phyloP scores from a whole-genome alignment of 2,329 filamentous ascomycete species.

The Pseudocercospora pini-densiflorae region DNA sequence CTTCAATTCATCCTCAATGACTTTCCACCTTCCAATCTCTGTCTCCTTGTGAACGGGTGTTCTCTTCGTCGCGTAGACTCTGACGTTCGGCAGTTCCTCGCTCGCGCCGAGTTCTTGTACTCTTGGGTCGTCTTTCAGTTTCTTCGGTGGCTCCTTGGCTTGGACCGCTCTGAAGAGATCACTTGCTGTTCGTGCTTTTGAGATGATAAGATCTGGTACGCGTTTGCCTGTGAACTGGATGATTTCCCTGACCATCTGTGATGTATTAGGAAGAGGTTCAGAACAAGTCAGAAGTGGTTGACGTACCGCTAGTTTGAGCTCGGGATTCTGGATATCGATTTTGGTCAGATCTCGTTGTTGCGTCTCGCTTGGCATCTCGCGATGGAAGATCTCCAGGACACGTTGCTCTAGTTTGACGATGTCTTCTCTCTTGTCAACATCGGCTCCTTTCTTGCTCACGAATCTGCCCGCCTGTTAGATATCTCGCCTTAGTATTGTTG shows the following conservation, averaged over 20 bases:
- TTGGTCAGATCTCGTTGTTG: background rate
- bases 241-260: constrained; percentile 77
- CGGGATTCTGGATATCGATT: constrained; percentile 16
- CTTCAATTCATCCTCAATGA: constrained; percentile 72
- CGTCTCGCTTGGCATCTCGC: background rate
- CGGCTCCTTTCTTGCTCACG: background rate
- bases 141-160: constrained; percentile 42
- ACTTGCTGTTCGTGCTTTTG: constrained; percentile 35
- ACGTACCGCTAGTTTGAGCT: constrained; percentile 73
- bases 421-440: background rate
- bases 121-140: constrained; percentile 66
- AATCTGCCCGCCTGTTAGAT: background rate
- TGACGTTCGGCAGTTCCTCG: constrained; percentile 68
- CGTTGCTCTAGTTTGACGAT: background rate
- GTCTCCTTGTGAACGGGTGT: constrained; percentile 75
- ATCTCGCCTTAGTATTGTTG: background rate
- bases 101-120: constrained; percentile 50
- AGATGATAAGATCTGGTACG: constrained; percentile 72
- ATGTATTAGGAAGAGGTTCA: constrained; percentile 23
- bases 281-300: background rate
- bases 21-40: constrained; percentile 75
- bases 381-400: background rate
- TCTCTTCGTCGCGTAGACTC: constrained; percentile 65
- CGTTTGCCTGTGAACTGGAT: constrained; percentile 79
- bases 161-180: constrained; percentile 41